Evolutionary conservation across 768 basidiomycete genomes (phyloP).

Genomic region (Phanerochaete sordida): DNA sequence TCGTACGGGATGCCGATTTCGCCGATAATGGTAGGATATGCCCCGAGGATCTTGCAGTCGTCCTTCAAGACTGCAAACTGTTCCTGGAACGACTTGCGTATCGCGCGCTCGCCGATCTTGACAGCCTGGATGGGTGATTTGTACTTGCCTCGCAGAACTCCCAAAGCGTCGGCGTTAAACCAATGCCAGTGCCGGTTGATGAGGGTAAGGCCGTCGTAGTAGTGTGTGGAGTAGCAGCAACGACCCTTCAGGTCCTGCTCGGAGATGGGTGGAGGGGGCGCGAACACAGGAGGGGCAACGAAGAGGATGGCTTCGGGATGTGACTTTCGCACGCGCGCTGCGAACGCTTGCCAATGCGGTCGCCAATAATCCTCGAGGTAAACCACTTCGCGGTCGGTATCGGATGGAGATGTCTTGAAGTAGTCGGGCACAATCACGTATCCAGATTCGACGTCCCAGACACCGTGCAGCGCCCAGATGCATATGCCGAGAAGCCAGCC

Average conservation of each 20-base stretch:
- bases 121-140: constrained; percentile 63
- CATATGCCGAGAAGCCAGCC: constrained; percentile 76
- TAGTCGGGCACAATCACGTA: constrained; percentile 70
- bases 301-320: constrained; percentile 89
- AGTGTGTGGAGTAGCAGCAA: constrained; percentile 78
- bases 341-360: constrained; percentile 60
- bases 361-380: constrained; percentile 82
- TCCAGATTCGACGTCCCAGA: constrained; percentile 80
- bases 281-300: constrained; percentile 89
- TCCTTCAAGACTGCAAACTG: constrained; percentile 78
- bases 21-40: constrained; percentile 88
- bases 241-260: constrained; percentile 58
- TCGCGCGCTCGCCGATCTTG: constrained; percentile 78
- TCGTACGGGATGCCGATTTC: constrained; percentile 96
- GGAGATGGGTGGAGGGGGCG: constrained; percentile 60
- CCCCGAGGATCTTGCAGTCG: constrained; percentile 64
- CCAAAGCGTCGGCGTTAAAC: constrained; percentile 95
- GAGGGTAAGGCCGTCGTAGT: constrained; percentile 93
- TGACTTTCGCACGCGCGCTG: constrained; percentile 51
- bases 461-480: constrained; percentile 84
- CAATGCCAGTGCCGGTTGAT: constrained; percentile 92
- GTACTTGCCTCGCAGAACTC: constrained; percentile 85
- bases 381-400: constrained; percentile 44
- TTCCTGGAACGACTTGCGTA: constrained; percentile 75
- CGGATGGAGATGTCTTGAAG: constrained; percentile 44